phyloP scores from a whole-genome alignment of 2,329 filamentous ascomycete genomes.

The Ilyonectria destructans region DNA sequence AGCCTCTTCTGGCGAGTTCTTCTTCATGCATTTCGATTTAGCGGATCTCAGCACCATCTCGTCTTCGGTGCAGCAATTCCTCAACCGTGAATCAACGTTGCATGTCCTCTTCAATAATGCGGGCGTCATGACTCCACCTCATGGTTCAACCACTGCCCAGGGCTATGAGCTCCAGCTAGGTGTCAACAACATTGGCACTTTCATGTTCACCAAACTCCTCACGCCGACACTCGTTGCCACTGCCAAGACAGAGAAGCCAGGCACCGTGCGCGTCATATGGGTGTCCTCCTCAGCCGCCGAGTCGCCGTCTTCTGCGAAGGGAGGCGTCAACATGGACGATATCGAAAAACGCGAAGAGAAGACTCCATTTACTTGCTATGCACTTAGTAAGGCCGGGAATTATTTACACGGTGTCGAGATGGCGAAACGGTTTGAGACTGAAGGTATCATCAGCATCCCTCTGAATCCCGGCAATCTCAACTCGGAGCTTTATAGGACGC shows the following conservation, averaged over 20 bases:
- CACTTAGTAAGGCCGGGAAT: constrained; percentile 37
- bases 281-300: constrained; percentile 36
- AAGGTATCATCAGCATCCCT: constrained; percentile 29
- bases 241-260: background rate
- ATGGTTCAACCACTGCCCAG: constrained; percentile 33
- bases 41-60: constrained; percentile 34
- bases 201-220: constrained; percentile 38
- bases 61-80: constrained; percentile 28
- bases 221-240: constrained; percentile 22
- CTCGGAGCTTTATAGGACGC: constrained; percentile 7
- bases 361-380: constrained; percentile 29
- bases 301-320: too few relatives aligned
- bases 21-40: constrained; percentile 28
- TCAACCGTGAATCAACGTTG: constrained; percentile 23
- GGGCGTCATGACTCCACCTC: constrained; percentile 33
- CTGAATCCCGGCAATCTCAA: constrained; percentile 38
- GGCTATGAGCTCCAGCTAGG: constrained; percentile 40
- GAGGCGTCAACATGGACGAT: constrained; percentile 28
- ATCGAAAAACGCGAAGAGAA: constrained; percentile 8
- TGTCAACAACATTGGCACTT: constrained; percentile 38
- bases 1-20: constrained; percentile 6
- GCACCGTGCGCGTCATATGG: constrained; percentile 35
- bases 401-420: constrained; percentile 33
- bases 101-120: constrained; percentile 42
- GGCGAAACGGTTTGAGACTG: constrained; percentile 11